A percentile compares a stretch with the other conserved stretches of the same genome.
Conservation (phyloP, 345 rosid species). For the Euclidium syriacum region DNA sequence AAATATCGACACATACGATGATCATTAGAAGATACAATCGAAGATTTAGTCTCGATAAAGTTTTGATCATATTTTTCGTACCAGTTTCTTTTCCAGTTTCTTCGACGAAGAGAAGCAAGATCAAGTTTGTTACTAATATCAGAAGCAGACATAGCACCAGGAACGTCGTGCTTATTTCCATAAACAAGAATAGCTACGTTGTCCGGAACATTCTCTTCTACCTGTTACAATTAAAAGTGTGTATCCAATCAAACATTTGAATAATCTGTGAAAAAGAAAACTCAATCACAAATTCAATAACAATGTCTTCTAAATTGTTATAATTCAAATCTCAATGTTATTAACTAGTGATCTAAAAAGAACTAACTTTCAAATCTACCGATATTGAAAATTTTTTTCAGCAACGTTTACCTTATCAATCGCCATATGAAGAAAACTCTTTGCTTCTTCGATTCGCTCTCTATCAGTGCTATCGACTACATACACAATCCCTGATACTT, state of each 20-base stretch:
- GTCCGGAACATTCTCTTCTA: constrained; percentile 4
- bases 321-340: too few relatives aligned
- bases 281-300: too few relatives aligned
- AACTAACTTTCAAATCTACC: too few relatives aligned
- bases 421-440: constrained; percentile 9
- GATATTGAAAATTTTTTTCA: too few relatives aligned
- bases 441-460: constrained; percentile 18
- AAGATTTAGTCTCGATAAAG: background rate
- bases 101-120: constrained; percentile 50
- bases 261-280: too few relatives aligned
- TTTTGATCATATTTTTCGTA: background rate
- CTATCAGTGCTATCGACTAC: constrained; percentile 29
- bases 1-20: background rate
- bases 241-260: too few relatives aligned
- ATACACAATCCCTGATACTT: constrained; percentile 11
- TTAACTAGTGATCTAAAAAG: too few relatives aligned
- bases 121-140: constrained; percentile 59
- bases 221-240: too few relatives aligned
- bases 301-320: too few relatives aligned
- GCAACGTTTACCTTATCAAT: constrained; percentile 23
- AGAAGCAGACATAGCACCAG: constrained; percentile 64
- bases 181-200: constrained; percentile 47
- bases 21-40: background rate
- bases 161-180: constrained; percentile 54
- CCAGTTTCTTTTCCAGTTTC: constrained; percentile 46